Evolutionary conservation across 345 rosid species (phyloP), one percentile per base, ranked within the genome.

Genomic region (Trapa incisa): DNA sequence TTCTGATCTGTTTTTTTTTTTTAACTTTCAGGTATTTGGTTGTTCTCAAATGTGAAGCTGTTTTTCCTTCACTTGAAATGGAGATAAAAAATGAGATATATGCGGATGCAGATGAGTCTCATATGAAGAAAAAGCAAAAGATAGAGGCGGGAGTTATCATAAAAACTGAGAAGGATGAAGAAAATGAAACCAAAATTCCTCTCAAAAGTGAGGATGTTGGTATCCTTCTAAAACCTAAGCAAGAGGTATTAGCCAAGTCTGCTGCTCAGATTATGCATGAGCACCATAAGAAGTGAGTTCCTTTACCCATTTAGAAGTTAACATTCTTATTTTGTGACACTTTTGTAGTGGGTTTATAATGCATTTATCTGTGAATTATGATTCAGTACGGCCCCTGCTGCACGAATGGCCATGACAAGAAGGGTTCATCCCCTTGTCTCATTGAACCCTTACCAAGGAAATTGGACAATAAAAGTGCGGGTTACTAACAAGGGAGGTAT

Each of bases 401-500:
- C 91, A 0, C 79, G 96, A 67, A 79, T 90, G 89, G 76, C 97
- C 45, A 90, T 93, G 94, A 87, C 98, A 3, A 78, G 94, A 61
- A 85, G 98, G 67, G 97, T 93, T 37, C 97, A 90, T 69, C 96
- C 97, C 66, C 94, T 93, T 58, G 87, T 84, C 52, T 90, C 98
- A 7, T 77, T 90, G 86, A 93, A 93, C 64, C 98, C 98, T 13
- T 93, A 93, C 71, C 97, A 93, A 82, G 98, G 96, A 11, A 93
- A 72, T 65, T 93, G 97, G 98, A 93, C 89, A 9, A 90, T 93
- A 54, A 93, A 93, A 74, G 98, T 90, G 41, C 68, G 92, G 13
- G 90, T 93, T 36, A 93, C 98, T 6, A 88, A 76, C 82, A 93
- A 90, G 73, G 98, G 92, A 52, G 71, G 57, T 70, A 90, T 90